Base-by-base conservation (phyloP, 306 rosid species). In the Parietaria judaica region DNA sequence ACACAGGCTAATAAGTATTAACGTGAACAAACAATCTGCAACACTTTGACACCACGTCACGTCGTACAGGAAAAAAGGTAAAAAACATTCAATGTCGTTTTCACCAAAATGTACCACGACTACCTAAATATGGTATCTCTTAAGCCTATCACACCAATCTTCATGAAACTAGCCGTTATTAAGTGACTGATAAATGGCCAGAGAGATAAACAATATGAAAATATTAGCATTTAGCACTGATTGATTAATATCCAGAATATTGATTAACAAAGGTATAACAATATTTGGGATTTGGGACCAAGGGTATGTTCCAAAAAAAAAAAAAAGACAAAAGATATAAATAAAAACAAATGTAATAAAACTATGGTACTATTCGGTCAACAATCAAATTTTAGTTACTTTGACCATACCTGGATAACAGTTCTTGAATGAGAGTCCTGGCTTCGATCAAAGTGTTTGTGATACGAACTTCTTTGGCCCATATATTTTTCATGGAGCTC, bases 401-500 rank as follows among this genome's bases (percentile, higher is more conserved):
- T 41, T 5, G 9, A 41, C 45, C 45, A 41, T 64, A 74, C 60
- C 74, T 52, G 38, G 52, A 65, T 54, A 66, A 23, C 57, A 82
- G 76, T 69, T 80, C 76, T 61, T 74, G 82, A 63, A 81, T 58
- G 61, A 79, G 57, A 63, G 74, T 76, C 68, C 85, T 92, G 8
- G 86, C 92, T 56, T 80, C 89, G 6, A 68, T 48, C 36, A 74
- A 82, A 50, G 72, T 56, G 64, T 63, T 58, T 4, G 76, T 57
- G 70, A 61, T 43, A 61, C 69, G 66, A 63, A 88, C 83, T 64
- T 88, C 86, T 34, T 57, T 60, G 52, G 83, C 94, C 94, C 94
- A 82, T 62, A 92, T 58, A 34, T 80, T 61, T 66, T 48, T 78
- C 78, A 77, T 68, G 72, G 65, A 36, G 64, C 55, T 75, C 74